Base-by-base conservation (phyloP, 331 rosid species). In the Cydonia oblonga region DNA sequence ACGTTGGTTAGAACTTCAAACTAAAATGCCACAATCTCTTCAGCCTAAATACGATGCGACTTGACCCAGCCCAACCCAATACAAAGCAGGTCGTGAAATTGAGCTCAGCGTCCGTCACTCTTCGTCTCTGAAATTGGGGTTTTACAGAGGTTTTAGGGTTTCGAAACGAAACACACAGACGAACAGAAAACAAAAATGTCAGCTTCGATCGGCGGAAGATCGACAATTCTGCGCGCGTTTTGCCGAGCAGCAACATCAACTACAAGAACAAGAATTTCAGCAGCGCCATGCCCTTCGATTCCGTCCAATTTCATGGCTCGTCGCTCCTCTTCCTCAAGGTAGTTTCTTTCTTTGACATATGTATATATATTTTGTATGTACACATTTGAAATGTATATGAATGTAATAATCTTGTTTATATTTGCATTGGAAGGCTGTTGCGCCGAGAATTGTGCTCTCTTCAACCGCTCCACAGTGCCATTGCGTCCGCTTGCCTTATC, bases 361-460 rank as follows among this genome's bases (percentile, higher is more conserved):
- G 42, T 35, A 35, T 35, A 49, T 1, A 49, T 18, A 2, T 2
- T 35, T 12, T 9, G 42, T 35, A 35, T 35, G 2, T 35, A 35
- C 42, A 46, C 53, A 6, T 25, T 32, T 1, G n/a, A 29, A 6
- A 20, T 13, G 16, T 59, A 0, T 60, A 8, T 57, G 18, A 20
- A 30, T 38, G 35, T 40, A 25, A 46, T 24, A 44, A 29, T 64
- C 33, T 35, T 62, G 5, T 7, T 66, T 59, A 28, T 60, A 65
- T 28, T 29, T 51, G 28, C 6, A 20, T 42, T 30, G 59, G 10
- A 58, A 81, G 88, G 83, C 60, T 78, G 58, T n/a, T 83, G 49
- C 78, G 87, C 38, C 79, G 92, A 76, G 85, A 88, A 76, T 78
- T 88, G 81, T 68, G 84, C 83, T 81, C 84, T 60, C 76, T 81